A percentile compares a stretch with the other conserved stretches of the same genome.
phyloP scores from a whole-genome alignment of 371 early-diverging fungal genomes.

The Syncephalastrum contaminatum region DNA sequence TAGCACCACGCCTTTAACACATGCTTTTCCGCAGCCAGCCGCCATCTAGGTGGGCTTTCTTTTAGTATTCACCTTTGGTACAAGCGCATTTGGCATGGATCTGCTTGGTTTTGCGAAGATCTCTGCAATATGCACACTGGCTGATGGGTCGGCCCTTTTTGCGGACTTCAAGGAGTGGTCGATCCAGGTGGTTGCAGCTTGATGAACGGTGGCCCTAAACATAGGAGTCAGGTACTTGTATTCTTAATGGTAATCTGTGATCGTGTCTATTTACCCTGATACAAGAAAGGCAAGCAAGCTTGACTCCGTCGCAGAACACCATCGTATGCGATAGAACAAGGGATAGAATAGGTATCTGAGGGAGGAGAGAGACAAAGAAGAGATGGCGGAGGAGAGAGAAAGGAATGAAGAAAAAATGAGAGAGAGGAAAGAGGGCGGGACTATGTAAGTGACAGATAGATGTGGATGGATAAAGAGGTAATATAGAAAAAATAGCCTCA shows the following conservation, averaged over 20 bases:
- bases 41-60: too few species aligned
- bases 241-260: not conserved
- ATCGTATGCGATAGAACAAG: slow-evolving; percentile 3
- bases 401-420: too few species aligned
- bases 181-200: slow-evolving; percentile 22
- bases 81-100: slow-evolving; percentile 31
- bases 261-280: slow-evolving; percentile 21
- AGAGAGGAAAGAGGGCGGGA: too few species aligned
- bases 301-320: slow-evolving; percentile 27
- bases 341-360: too few species aligned
- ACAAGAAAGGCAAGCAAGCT: slow-evolving; percentile 28
- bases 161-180: slow-evolving; percentile 20
- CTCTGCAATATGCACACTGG: slow-evolving; percentile 28
- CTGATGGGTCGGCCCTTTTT: slow-evolving; percentile 28
- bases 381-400: too few species aligned
- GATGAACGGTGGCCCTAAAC: slow-evolving; percentile 23
- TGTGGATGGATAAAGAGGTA: too few species aligned
- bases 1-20: not conserved
- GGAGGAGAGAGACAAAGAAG: too few species aligned
- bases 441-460: too few species aligned
- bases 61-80: slow-evolving; percentile 1
- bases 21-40: too few species aligned
- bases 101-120: slow-evolving; percentile 27
- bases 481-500: too few species aligned
- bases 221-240: slow-evolving; percentile 3